Base-by-base conservation (phyloP, 2,329 filamentous ascomycete species). In the Ploettnerulaceae sp. region DNA sequence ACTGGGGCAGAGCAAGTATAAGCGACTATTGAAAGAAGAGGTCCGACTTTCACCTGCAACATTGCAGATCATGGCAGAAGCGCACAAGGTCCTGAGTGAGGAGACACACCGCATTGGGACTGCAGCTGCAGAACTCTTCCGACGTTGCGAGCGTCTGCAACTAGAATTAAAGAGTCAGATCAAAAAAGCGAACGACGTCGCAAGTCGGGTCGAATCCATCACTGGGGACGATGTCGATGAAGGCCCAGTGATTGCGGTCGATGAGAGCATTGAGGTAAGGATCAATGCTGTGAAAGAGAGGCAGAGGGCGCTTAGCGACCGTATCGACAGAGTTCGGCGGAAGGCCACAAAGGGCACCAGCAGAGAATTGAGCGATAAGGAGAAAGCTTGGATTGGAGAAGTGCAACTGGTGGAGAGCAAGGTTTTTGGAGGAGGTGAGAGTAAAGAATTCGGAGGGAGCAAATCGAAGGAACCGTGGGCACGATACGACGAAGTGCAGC, bases 91-190 rank as follows among this genome's bases (percentile, higher is more conserved):
- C 4, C 71, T 90, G 5, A 80, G 80, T 52, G 74, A 76, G 7
- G 84, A 90, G 64, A 88, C 84, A 0, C 73, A 84, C 55, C 73
- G 72, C 8, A 72, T 90, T 8, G 84, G 84, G 12, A 69, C 77
- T 33, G 85, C 83, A 1, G 85, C 83, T 1, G 78, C 84, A 1
- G 84, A 89, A 57, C 70, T 90, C 5, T 90, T 89, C 67, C 73
- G 81, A 20, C 75, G 81, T 45, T 87, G 84, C 51, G 76, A 84
- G 55, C 73, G 79, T 35, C 71, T 90, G 20, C 81, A 84, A 57
- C 69, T 72, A 14, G 84, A 89, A 60, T 72, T 89, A 32, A 72
- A 71, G 53, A 77, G 81, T 51, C 85, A 90, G 61, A 75, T 89
- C 18, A 69, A 68, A 51, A 80, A 82, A 55, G 81, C 79, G 21